Percentiles rank a stretch among this genome's conserved stretches.
phyloP scores from a whole-genome alignment of 768 basidiomycete genomes.

The Brasilioporus rufonigricans region DNA sequence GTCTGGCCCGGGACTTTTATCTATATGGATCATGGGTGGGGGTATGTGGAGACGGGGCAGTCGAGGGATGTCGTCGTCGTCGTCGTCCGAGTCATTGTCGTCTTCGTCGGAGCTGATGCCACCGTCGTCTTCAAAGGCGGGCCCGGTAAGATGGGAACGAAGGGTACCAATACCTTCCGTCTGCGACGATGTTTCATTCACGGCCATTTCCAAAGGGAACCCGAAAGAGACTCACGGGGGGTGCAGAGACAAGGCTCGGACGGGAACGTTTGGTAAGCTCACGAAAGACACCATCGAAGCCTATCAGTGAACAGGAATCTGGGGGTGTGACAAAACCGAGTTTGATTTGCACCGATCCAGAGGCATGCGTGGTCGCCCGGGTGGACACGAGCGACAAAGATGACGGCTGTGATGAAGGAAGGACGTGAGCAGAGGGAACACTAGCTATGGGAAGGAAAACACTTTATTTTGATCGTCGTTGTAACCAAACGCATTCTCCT shows the following conservation, averaged over 20 bases:
- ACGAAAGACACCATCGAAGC: conserved; percentile 58
- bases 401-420: conserved; percentile 38
- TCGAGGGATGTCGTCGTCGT: conserved; percentile 22
- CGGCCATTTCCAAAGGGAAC: background rate
- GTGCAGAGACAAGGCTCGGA: conserved; percentile 69
- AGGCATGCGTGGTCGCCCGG: conserved; percentile 42
- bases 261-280: conserved; percentile 64
- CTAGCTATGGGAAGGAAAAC: conserved; percentile 20
- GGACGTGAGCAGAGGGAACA: conserved; percentile 1
- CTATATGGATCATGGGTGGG: conserved; percentile 19
- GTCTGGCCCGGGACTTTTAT: conserved; percentile 12
- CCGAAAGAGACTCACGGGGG: conserved; percentile 58
- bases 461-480: conserved; percentile 70
- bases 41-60: conserved; percentile 24
- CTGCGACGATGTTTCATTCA: conserved; percentile 35
- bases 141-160: conserved; percentile 55
- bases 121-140: conserved; percentile 75
- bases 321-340: conserved; percentile 54
- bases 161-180: conserved; percentile 86
- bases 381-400: conserved; percentile 47
- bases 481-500: conserved; percentile 46
- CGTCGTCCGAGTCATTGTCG: conserved; percentile 34
- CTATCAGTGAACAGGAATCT: conserved; percentile 41
- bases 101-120: conserved; percentile 57
- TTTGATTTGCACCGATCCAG: conserved; percentile 58